These are phyloP conservation scores for Xylaria castorea DNA, from an alignment of 495 filamentous ascomycete genomes.

Conservation along the genomic window DNA sequence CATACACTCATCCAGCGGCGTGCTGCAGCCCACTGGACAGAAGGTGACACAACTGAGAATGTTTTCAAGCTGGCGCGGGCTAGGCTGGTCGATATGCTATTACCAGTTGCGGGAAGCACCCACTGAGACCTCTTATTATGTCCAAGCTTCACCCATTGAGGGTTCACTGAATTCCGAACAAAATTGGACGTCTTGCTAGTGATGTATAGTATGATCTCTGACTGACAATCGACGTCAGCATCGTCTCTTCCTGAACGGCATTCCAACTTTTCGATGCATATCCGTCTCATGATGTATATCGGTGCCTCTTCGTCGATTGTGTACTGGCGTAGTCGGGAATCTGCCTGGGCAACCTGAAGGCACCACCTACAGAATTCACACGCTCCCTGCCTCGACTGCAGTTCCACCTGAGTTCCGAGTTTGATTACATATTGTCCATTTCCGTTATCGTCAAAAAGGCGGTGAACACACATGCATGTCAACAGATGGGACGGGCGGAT, in stretches of 20 bases:
- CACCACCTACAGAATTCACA: slow-evolving; percentile 7
- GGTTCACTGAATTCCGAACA: not conserved
- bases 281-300: slow-evolving; percentile 6
- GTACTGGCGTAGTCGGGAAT: slow-evolving; percentile 2
- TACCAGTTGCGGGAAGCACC: not conserved
- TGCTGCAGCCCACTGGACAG: not conserved
- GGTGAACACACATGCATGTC: not conserved
- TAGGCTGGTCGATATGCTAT: not conserved
- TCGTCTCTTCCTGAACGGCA: not conserved
- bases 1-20: not conserved
- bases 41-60: not conserved
- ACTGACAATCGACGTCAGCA: not conserved
- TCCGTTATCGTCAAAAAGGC: not conserved
- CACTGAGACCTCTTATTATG: not conserved
- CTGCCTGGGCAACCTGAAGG: slow-evolving; percentile 4
- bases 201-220: not conserved
- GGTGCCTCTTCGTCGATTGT: not conserved
- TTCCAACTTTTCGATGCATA: not conserved
- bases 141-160: not conserved
- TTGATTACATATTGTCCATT: not conserved
- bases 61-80: not conserved
- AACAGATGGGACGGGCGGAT: not conserved
- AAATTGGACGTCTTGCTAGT: not conserved
- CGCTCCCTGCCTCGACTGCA: not conserved
- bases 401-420: not conserved